A percentile compares a stretch with the other conserved stretches of the same genome.
These are phyloP conservation scores for Colletotrichum sp. DNA, from an alignment of 2,329 filamentous ascomycete species.

Conservation along the genomic window DNA sequence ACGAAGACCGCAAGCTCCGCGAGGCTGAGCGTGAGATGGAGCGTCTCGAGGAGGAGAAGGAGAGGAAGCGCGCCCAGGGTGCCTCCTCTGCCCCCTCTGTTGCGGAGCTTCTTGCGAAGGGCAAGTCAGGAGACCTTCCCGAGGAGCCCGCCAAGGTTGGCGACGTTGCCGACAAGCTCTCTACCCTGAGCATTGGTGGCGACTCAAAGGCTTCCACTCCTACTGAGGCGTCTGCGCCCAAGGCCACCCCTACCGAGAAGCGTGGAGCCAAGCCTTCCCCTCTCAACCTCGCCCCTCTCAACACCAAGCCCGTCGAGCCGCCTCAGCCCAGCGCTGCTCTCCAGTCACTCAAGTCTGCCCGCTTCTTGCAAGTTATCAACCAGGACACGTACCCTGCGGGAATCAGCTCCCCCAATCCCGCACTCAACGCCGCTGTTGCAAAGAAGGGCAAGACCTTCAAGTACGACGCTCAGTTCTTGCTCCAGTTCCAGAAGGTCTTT, in stretches of 20 bases:
- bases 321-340: conserved; percentile 93
- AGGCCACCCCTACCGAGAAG: conserved; percentile 64
- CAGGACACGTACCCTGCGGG: conserved; percentile 82
- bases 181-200: conserved; percentile 49
- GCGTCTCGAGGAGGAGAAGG: conserved; percentile 73
- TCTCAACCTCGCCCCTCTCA: conserved; percentile 83
- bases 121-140: conserved; percentile 34
- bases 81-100: conserved; percentile 50
- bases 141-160: conserved; percentile 42
- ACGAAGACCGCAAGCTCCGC: conserved; percentile 68
- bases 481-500: conserved; percentile 96
- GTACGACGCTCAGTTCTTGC: conserved; percentile 92
- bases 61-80: conserved; percentile 55
- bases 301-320: conserved; percentile 85
- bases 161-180: conserved; percentile 52
- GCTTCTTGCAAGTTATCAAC: conserved; percentile 81
- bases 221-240: conserved; percentile 51
- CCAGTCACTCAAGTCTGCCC: conserved; percentile 89
- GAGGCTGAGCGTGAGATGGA: conserved; percentile 77
- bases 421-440: conserved; percentile 79
- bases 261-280: conserved; percentile 75
- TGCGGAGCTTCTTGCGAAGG: conserved; percentile 53
- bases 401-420: conserved; percentile 88
- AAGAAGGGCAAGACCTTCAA: conserved; percentile 86
- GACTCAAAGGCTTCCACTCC: conserved; percentile 45